Conservation (phyloP, 1,284 basidiomycete species). For the Rhizopogon hawkerae region DNA sequence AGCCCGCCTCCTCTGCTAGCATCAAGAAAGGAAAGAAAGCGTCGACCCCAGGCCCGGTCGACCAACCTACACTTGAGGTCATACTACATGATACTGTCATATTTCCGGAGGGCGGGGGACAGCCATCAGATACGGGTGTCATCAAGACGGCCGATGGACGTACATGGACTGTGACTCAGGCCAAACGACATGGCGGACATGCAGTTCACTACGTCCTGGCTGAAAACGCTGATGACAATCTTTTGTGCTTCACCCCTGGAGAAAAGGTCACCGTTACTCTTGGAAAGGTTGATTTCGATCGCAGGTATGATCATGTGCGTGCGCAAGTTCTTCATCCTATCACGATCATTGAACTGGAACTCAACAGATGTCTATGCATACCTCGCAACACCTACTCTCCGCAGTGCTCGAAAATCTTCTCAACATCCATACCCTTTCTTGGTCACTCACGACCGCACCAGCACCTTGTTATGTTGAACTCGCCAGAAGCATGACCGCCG, state of each 20-base stretch:
- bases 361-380: constrained; percentile 72
- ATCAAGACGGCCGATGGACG: constrained; percentile 39
- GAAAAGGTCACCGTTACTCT: constrained; percentile 47
- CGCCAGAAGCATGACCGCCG: constrained; percentile 54
- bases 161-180: constrained; percentile 60
- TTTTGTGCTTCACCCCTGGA: constrained; percentile 42
- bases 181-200: constrained; percentile 63
- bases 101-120: constrained; percentile 86
- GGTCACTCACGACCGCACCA: constrained; percentile 68
- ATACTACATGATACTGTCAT: constrained; percentile 77
- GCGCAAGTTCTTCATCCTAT: background rate
- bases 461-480: constrained; percentile 73
- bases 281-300: constrained; percentile 55
- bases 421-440: constrained; percentile 72
- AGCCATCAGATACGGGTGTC: constrained; percentile 71
- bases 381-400: constrained; percentile 77
- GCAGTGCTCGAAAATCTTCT: constrained; percentile 67
- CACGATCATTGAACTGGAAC: background rate
- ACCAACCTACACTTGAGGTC: constrained; percentile 49
- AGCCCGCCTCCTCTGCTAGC: constrained; percentile 32
- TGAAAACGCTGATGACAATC: constrained; percentile 33
- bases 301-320: constrained; percentile 73
- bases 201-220: constrained; percentile 71
- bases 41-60: constrained; percentile 33
- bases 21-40: constrained; percentile 40